These are phyloP conservation scores for Rhodotorula diobovata DNA, from an alignment of 768 basidiomycete genomes.

Conservation along the genomic window DNA sequence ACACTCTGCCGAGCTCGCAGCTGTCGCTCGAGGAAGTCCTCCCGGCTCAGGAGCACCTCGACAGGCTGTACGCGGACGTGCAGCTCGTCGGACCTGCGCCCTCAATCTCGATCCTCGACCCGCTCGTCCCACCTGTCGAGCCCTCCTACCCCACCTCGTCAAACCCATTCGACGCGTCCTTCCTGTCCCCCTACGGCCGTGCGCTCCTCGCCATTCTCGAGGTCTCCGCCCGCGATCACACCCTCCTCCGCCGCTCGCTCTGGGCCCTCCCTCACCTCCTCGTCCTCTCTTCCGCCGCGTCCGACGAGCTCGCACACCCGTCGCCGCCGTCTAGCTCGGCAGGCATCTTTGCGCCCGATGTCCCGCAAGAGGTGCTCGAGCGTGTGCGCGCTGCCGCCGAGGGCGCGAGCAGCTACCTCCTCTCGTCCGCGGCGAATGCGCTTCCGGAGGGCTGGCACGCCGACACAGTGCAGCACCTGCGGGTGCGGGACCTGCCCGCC, in stretches of 20 bases:
- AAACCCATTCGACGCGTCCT: not conserved
- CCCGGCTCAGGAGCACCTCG: not conserved
- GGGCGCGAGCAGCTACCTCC: slow-evolving; percentile 55
- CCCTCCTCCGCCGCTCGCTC: slow-evolving; percentile 60
- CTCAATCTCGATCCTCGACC: slow-evolving; percentile 53
- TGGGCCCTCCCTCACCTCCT: slow-evolving; percentile 70
- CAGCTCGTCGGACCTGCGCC: slow-evolving; percentile 18
- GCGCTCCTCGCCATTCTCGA: slow-evolving; percentile 28
- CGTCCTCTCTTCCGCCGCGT: slow-evolving; percentile 50
- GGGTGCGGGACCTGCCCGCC: not conserved
- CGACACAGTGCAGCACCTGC: slow-evolving; percentile 16
- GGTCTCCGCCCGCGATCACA: slow-evolving; percentile 47
- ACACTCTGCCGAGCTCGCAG: not conserved
- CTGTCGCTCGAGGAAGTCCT: slow-evolving; percentile 3
- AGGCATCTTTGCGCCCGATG: slow-evolving; percentile 36
- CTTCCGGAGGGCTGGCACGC: slow-evolving; percentile 52
- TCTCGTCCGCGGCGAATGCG: slow-evolving; percentile 55
- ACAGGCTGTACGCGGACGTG: not conserved
- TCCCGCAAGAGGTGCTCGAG: slow-evolving; percentile 29
- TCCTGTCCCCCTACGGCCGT: slow-evolving; percentile 15
- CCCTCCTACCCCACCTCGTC: not conserved
- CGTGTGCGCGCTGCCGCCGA: slow-evolving; percentile 17
- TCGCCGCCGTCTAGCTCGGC: slow-evolving; percentile 18
- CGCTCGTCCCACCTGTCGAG: slow-evolving; percentile 55
- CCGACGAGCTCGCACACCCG: slow-evolving; percentile 40